Base-by-base conservation (phyloP, 2,329 filamentous ascomycete species). In the Claviceps sp. region DNA sequence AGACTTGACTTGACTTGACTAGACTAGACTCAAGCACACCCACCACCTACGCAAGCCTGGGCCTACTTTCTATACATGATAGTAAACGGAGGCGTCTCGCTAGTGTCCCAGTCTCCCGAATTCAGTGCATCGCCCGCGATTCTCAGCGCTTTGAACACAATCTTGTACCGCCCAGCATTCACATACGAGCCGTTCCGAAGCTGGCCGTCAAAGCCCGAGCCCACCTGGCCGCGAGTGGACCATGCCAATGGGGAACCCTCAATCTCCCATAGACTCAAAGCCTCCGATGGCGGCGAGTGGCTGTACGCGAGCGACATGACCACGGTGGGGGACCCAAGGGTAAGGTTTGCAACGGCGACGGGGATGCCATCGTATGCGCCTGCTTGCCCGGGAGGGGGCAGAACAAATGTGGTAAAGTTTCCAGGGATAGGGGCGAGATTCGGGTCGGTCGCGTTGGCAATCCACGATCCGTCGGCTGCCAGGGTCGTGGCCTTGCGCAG, bases 131-230 rank as follows among this genome's bases (percentile, higher is more conserved):
- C 64, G 8, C 73, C 73, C 51, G 70, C 73, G 53, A 75, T 65
- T 56, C 67, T 68, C 52, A 75, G 62, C 22, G 71, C 68, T 57
- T 66, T 66, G 49, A 73, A 60, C 3, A 60, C 63, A 44, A 75
- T 60, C 62, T 68, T 70, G 64, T 76, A 75, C 6, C 55, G 53
- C 11, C 72, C 73, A 6, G 65, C 61, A 7, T 69, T 65, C 5
- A 65, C 71, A 49, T 70, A 72, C 0, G 54, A 61, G 19, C 70
- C 71, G 14, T 70, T 65, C 0, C 63, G 62, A 6, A 75, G 58
- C 47, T 60, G 59, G 30, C 73, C 73, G 52, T 72, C 66, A 66
- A 70, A 76, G 4, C 17, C 1, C 1, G 34, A 5, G 24, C 39
- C 13, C 0, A 3, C 6, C 24, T 17, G 5, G 13, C 45, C 51